These are phyloP conservation scores for Paracoccidioides brasiliensis DNA, from an alignment of 2,329 filamentous ascomycete genomes.

Conservation along the genomic window DNA sequence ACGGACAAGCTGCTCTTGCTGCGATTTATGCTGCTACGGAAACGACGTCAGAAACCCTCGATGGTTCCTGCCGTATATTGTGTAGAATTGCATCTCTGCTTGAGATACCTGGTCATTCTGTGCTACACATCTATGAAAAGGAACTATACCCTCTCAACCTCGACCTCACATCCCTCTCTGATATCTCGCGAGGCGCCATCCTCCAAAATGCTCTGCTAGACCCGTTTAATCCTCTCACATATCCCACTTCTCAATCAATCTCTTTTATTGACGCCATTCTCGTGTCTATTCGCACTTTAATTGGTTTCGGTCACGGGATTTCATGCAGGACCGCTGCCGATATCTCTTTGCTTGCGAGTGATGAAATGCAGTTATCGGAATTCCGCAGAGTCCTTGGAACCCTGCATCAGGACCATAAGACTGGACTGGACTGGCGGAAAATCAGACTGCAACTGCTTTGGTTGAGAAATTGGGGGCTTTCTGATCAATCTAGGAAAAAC, in stretches of 20 bases:
- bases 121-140: constrained; percentile 12
- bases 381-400: constrained; percentile 41
- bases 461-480: constrained; percentile 46
- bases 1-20: constrained; percentile 48
- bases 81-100: constrained; percentile 39
- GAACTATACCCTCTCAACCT: constrained; percentile 20
- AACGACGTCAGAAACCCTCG: constrained; percentile 32
- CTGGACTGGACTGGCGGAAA: constrained; percentile 36
- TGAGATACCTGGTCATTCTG: constrained; percentile 35
- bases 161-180: constrained; percentile 20
- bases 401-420: constrained; percentile 30
- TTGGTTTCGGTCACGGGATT: constrained; percentile 26
- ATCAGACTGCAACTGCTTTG: constrained; percentile 43
- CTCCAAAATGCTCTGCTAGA: constrained; percentile 30
- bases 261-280: constrained; percentile 30
- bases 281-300: constrained; percentile 28
- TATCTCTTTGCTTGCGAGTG: constrained; percentile 40
- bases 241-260: constrained; percentile 26
- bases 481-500: constrained; percentile 10
- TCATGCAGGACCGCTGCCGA: constrained; percentile 30
- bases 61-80: constrained; percentile 37
- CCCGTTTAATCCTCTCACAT: constrained; percentile 30
- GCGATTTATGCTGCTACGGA: constrained; percentile 43
- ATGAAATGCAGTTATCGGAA: constrained; percentile 40
- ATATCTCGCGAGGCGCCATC: constrained; percentile 28